phyloP scores from a whole-genome alignment of 208 protist genomes.

The Porcisia hertigi region DNA sequence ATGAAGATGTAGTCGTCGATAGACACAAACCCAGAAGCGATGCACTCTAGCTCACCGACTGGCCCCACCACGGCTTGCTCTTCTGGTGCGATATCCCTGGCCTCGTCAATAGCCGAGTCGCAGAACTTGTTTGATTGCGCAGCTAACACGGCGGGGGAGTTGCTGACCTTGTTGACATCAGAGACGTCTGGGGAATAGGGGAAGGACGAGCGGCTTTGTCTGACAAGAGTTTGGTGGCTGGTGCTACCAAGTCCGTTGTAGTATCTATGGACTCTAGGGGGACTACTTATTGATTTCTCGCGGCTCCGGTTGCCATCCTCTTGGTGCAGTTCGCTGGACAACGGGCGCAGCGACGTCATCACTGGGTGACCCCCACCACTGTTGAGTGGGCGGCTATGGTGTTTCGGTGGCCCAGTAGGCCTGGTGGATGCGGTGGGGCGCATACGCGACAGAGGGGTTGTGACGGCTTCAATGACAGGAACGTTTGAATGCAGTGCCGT shows the following conservation, averaged over 20 bases:
- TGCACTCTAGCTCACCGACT: conserved; percentile 40
- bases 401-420: background rate
- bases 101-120: background rate
- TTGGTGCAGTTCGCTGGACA: too few species aligned
- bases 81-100: background rate
- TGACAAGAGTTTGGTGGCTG: background rate
- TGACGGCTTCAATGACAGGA: background rate
- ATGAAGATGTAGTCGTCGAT: conserved; percentile 24
- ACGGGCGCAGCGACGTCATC: background rate
- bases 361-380: background rate
- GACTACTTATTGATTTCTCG: too few species aligned
- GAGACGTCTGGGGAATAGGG: background rate
- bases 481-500: background rate
- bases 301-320: too few species aligned
- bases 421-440: too few species aligned
- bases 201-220: background rate
- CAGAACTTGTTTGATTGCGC: background rate
- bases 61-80: conserved; percentile 1
- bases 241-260: background rate
- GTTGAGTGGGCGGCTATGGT: background rate
- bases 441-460: background rate
- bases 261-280: too few species aligned
- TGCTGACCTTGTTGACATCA: background rate
- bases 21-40: conserved; percentile 40
- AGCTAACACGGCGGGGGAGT: background rate